These are phyloP conservation scores for Aspergillus luchuensis DNA, from an alignment of 2,329 filamentous ascomycete species.

Conservation along the genomic window DNA sequence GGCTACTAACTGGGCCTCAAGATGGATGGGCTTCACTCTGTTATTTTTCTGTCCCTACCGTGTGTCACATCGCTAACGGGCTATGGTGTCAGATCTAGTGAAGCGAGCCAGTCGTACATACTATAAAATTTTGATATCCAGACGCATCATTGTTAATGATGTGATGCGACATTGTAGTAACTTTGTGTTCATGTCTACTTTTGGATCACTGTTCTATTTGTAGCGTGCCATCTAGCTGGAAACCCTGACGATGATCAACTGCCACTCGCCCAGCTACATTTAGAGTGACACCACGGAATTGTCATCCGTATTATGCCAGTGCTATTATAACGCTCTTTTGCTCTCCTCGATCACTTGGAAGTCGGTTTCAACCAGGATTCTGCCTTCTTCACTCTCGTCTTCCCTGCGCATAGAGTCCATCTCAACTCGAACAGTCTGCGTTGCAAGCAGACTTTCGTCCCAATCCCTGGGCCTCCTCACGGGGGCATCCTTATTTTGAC, in stretches of 20 bases:
- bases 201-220: neutral
- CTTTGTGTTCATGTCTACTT: neutral
- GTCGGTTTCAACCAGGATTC: neutral
- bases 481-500: neutral
- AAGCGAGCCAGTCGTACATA: neutral
- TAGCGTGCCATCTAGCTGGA: neutral
- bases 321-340: neutral
- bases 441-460: neutral
- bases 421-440: neutral
- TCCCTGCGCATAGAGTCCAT: neutral
- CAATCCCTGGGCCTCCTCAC: neutral
- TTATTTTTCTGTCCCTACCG: slow-evolving; percentile 2
- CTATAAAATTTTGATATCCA: neutral
- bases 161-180: neutral
- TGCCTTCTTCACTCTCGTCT: neutral
- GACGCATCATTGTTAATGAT: neutral
- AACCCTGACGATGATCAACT: neutral
- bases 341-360: neutral
- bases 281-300: too few species aligned
- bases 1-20: slow-evolving; percentile 41
- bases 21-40: neutral
- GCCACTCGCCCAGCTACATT: too few species aligned
- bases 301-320: too few species aligned
- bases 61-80: slow-evolving; percentile 12
- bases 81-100: slow-evolving; percentile 11